Base-by-base conservation (phyloP, 495 filamentous ascomycete species). In the Xylaria telfairii region DNA sequence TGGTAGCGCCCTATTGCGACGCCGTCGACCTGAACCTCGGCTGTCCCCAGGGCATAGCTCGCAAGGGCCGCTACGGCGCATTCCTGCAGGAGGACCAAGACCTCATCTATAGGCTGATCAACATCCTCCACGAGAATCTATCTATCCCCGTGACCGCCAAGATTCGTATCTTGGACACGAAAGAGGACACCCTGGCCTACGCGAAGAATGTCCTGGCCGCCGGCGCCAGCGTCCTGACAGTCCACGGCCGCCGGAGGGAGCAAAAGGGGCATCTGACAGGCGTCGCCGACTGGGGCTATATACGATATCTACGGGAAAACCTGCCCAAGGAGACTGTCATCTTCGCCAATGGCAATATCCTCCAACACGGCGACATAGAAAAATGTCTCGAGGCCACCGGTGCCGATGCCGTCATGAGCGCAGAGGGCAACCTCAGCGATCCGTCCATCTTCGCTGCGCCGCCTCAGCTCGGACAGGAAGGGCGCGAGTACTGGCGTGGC, bases 251-350 rank as follows among this genome's bases (percentile, higher is more conserved):
- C 44, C 86, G 87, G 66, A 84, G 96, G 71, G 94, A 98, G 68
- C 96, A 98, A 77, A 98, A 98, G 81, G 95, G 96, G 2, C 96
- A 99, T 76, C 90, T 95, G 74, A 99, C 96, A 0, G 96, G 96
- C 0, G 75, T 98, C 34, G 96, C 96, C 4, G 95, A 98, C 81
- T 99, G 96, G 96, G 86, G 82, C 34, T 87, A 90, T 63, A 90
- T 99, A 63, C 86, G 90, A 30, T 96, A 92, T 73, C 82, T 99
- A 60, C 87, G 96, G 53, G 90, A 97, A 42, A 90, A 93, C 59
- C 82, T 99, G 28, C 95, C 96, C 1, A 82, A 86, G 3, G 93
- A 97, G 34, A 93, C 93, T 46, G 96, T 99, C 10, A 88, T 99
- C 10, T 97, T 99, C 77, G 95, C 96, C 17, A 99, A 99, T 77